Base-by-base conservation (phyloP, 768 basidiomycete genomes). In the Boletus patriciae region DNA sequence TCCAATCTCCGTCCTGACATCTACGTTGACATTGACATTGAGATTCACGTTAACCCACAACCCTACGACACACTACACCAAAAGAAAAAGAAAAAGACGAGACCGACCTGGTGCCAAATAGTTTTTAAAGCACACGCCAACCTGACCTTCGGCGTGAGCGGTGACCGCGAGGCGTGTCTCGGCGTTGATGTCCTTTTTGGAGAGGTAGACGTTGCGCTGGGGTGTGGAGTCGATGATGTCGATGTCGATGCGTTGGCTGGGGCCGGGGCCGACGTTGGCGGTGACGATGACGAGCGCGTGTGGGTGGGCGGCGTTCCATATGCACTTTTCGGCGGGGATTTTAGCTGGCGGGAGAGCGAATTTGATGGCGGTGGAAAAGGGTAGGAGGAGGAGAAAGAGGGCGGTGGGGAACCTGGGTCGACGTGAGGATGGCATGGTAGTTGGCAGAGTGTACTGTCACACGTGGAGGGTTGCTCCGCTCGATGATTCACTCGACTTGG, bases 101-200 rank as follows among this genome's bases (percentile, higher is more conserved):
- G n/a, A 63, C 61, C 13, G 3, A 94, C 95, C 80, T 49, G 80
- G 74, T 50, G 89, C 86, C 54, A 94, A 65, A 49, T 82, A 76
- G 69, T 98, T 98, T 74, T 79, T 88, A 72, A 99, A 85, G 77
- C 96, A 99, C 6, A 98, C 94, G 0, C 97, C 97, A 11, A 99
- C 85, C 69, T 99, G 93, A 6, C 92, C 95, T 45, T 95, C 91
- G 34, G 85, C 83, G 72, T 98, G 97, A 11, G 94, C 87, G 3
- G 96, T 99, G 61, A 99, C 82, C 11, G 96, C 96, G 57, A 99
- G 78, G 66, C 96, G 80, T 18, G 94, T 91, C 79, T 99, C 96
- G 7, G 83, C 92, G 54, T 86, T 90, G 67, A 99, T 89, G 38
- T 84, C 85, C 70, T 78, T 84, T 77, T 98, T 99, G 67, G 83